phyloP scores from a whole-genome alignment of 2,329 filamentous ascomycete species.

The Diaporthe sp. region DNA sequence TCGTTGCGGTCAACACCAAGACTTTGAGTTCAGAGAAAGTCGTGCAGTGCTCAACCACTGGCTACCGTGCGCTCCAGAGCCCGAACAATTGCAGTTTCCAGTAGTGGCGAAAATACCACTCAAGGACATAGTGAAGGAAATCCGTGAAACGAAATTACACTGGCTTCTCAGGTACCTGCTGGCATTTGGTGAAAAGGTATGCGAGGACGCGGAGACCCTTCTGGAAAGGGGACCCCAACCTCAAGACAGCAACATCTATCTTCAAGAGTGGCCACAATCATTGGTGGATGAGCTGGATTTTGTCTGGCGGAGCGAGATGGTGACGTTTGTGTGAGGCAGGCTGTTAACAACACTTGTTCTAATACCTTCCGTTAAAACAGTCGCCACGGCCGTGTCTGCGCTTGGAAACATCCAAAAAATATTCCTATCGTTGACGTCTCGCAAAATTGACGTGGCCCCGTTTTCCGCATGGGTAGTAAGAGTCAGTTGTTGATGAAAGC shows the following conservation, averaged over 20 bases:
- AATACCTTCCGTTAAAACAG: background rate
- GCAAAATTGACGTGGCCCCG: too few relatives aligned
- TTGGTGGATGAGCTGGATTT: background rate
- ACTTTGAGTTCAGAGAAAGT: fast-evolving
- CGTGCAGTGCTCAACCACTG: too few relatives aligned
- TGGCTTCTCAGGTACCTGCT: background rate
- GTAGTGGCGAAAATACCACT: background rate
- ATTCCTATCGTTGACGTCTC: background rate
- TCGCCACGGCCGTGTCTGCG: too few relatives aligned
- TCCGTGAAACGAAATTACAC: background rate
- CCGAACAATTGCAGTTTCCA: background rate
- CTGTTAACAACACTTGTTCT: background rate
- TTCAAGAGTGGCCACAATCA: background rate
- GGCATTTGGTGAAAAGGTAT: background rate
- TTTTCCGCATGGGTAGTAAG: background rate
- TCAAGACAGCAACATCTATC: background rate
- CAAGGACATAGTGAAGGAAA: background rate
- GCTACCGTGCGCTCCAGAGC: background rate
- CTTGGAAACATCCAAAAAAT: background rate
- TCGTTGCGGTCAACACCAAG: background rate
- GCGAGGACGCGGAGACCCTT: background rate
- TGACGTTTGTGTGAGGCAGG: background rate
- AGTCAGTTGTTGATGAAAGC: background rate
- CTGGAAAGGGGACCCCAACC: background rate
- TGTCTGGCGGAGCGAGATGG: background rate